Percentiles rank a stretch among this genome's conserved stretches.
Conservation (phyloP, 73 alveolate species). For the Paramecium sexaurelia region DNA sequence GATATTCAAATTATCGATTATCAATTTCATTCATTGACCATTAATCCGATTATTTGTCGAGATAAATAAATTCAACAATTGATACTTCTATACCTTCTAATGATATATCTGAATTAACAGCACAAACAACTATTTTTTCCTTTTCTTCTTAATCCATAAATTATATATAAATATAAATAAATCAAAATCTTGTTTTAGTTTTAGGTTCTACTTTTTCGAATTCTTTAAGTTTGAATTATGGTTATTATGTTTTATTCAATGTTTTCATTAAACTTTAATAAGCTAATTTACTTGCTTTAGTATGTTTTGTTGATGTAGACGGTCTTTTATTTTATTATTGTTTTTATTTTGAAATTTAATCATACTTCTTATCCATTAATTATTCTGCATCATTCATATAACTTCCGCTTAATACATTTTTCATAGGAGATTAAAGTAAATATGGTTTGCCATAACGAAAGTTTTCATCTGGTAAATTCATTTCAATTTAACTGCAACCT, state of each 20-base stretch:
- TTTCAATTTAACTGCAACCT: background rate
- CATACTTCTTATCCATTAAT: slow-evolving; percentile 36
- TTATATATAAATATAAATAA: background rate
- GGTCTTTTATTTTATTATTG: background rate
- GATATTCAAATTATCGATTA: background rate
- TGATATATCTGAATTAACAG: background rate
- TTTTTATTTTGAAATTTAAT: background rate
- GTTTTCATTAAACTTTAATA: background rate
- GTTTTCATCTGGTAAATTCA: slow-evolving; percentile 46
- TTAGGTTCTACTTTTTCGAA: background rate
- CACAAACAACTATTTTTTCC: background rate
- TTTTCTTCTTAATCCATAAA: background rate
- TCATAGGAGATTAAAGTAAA: slow-evolving; percentile 78
- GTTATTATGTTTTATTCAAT: background rate
- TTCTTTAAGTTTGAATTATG: background rate
- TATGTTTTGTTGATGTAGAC: background rate
- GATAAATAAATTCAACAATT: background rate
- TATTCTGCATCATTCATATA: slow-evolving; percentile 31
- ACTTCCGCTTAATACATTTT: slow-evolving; percentile 62
- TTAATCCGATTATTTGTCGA: background rate
- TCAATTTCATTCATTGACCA: background rate
- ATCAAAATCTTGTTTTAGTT: slow-evolving; percentile 22
- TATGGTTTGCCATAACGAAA: slow-evolving; percentile 46
- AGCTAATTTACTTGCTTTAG: background rate
- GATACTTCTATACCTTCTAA: background rate